Evolutionary conservation across 192 early-diverging fungal species (phyloP), one percentile per base, ranked within the genome.

Genomic region (Umbelopsis sp.): DNA sequence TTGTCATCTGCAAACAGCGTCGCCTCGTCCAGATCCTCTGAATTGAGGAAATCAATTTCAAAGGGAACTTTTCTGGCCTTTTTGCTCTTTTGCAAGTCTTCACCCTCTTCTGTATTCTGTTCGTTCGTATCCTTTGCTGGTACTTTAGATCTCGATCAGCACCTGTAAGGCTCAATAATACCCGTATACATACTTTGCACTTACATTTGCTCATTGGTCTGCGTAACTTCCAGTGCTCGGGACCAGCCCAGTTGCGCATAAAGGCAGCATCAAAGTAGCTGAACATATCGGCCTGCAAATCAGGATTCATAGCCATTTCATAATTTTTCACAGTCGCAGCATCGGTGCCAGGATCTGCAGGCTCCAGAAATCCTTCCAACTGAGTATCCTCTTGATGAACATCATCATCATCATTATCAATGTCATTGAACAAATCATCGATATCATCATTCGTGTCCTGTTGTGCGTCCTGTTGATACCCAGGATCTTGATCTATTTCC

Each of bases 251-350:
- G 58, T 88, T 88, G 50, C 88, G 83, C 71, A 89, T 72, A 52
- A 95, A 85, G 13, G 87, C 89, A 27, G 88, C 78, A 80, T 97
- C 95, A 86, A 97, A 97, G 77, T 97, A 96, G 22, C 87, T 87
- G 68, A 95, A 92, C 67, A 92, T 81, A 64, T 89, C 91, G 48
- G 90, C 84, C 11, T 85, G 78, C 49, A 61, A 13, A 30, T 86
- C 85, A 45, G 82, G 81, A 46, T 77, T 66, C 65, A 78, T 68
- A 35, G 66, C 78, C 66, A 84, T 72, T 5, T 80, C 47, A 47
- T 86, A 87, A 41, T 92, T 89, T n/a, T 78, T 80, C 50, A 88
- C 87, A 11, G 80, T 75, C 33, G 55, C 49, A 70, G 74, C 48
- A 55, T 52, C 10, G 22, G 53, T 25, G 51, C 74, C 44, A 70